Evolutionary conservation across 306 rosid species (phyloP), one percentile per base, ranked within the genome.

Genomic region (Potentilla sterilis): DNA sequence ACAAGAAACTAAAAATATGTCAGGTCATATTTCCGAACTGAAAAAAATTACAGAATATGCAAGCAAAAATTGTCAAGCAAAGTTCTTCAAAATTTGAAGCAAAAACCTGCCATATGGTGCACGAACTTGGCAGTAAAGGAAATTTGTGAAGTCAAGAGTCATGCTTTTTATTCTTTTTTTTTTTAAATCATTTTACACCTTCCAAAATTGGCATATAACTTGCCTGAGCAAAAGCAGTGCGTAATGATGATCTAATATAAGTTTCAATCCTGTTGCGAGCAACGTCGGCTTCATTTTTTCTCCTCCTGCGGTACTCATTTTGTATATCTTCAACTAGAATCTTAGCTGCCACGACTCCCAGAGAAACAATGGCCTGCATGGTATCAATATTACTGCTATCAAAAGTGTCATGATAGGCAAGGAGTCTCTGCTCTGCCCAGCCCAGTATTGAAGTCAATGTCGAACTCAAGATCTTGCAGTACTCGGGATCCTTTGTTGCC

Each of bases 151-250:
- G 42, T 62, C n/a, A 32, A 32, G 0, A 32, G 10, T 62, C 67
- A 15, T 34, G 0, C 58, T n/a, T n/a, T n/a, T n/a, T n/a, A 35
- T 6, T 0, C 0, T 28, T 28, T 18, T 49, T 6, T 21, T 37
- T n/a, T 9, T n/a, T n/a, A n/a, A n/a, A 51, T 54, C 47, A 3
- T 2, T 21, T 70, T 24, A 55, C 21, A 34, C 67, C 67, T 55
- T 72, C 15, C 22, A 40, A n/a, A 41, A 55, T 4, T 18, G 22
- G 40, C 21, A 79, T 63, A 76, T 66, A 67, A 89, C 93, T 88
- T 90, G 77, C 99, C 99, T 95, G 99, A 75, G 99, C 99, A 87
- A 95, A 95, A 57, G 97, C 96, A 52, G 99, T 90, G 21, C 97
- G 97, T 18, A 92, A 77, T 48, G 99, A 95, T 66, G 99, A 95